phyloP scores from a whole-genome alignment of 176 grass and related monocot species.

The Musa itinerans region DNA sequence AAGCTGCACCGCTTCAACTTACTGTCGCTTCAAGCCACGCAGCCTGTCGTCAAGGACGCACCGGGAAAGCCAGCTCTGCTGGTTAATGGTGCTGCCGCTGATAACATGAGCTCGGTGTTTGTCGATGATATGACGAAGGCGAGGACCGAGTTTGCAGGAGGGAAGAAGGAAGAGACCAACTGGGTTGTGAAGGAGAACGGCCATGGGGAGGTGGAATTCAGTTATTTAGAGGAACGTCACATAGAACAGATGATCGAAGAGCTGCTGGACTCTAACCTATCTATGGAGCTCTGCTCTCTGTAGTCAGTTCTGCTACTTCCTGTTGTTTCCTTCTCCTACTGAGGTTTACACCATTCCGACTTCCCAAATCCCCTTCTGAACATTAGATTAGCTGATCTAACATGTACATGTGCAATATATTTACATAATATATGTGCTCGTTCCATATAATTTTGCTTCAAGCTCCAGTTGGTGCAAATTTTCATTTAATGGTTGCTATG shows the following conservation, averaged over 20 bases:
- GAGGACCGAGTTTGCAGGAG: not conserved
- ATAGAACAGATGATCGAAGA: slow-evolving; percentile 99
- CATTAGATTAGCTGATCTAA: not conserved
- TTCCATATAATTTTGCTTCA: not conserved
- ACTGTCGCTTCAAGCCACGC: slow-evolving; percentile 37
- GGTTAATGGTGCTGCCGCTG: not conserved
- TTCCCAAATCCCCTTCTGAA: slow-evolving; percentile 7
- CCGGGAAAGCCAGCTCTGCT: not conserved
- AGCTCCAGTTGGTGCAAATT: too few relatives aligned
- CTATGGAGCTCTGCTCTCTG: slow-evolving; percentile 78
- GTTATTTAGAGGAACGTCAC: slow-evolving; percentile 71
- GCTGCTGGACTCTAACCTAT: slow-evolving; percentile 82
- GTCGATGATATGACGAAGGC: not conserved
- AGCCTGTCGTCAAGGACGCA: not conserved
- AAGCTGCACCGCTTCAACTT: slow-evolving; percentile 88
- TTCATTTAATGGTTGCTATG: too few relatives aligned
- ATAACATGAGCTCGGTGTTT: not conserved
- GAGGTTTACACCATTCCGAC: not conserved
- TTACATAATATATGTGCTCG: not conserved
- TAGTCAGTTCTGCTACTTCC: not conserved
- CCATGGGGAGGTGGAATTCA: slow-evolving; percentile 26
- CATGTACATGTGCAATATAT: not conserved
- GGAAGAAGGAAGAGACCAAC: not conserved
- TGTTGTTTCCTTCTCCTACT: not conserved
- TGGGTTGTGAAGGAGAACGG: not conserved